Base-by-base conservation (phyloP, 2,329 filamentous ascomycete genomes). In the Aspergillus novoparasiticus region DNA sequence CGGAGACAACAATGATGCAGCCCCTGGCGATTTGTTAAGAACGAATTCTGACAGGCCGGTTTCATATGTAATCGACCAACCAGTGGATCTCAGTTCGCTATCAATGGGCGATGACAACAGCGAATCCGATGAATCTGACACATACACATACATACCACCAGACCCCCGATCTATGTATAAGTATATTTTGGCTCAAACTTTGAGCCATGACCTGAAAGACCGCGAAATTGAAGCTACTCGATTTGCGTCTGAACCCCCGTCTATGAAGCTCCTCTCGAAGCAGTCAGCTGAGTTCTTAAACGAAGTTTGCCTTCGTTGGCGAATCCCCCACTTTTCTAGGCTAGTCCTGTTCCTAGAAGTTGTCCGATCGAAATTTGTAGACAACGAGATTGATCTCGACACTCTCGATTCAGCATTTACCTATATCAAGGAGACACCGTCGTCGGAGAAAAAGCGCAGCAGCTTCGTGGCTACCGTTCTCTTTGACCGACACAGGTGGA, bases 91-190 rank as follows among this genome's bases (percentile, higher is more conserved):
- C 19, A 84, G 86, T 64, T 85, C 86, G 16, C 81, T 95, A 65
- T 89, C 87, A 32, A 78, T 93, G 34, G 84, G 78, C 53, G 82
- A 85, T 58, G 74, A 79, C 36, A 77, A 77, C 59, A 78, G 75
- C 51, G 76, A 76, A 19, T 69, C 75, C 16, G 80, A 83, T 53
- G 74, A 80, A 50, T 79, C 81, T 55, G 80, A 88, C 55, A 85
- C 89, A 57, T 98, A 94, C 76, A 95, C 91, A 0, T 99, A 94
- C 75, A 96, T 97, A 63, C 95, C 95, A 36, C 83, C 90, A 39
- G 92, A 97, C 68, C 87, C 94, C 34, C 87, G 94, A 70, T 85
- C 88, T 10, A 94, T 91, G 74, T 97, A 96, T 80, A 91, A 92
- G 73, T 89, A 90, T 60, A 90, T 97, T 64, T 80, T 97, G 58